These are phyloP conservation scores for Nemania diffusa DNA, from an alignment of 2,329 filamentous ascomycete genomes.

Conservation along the genomic window DNA sequence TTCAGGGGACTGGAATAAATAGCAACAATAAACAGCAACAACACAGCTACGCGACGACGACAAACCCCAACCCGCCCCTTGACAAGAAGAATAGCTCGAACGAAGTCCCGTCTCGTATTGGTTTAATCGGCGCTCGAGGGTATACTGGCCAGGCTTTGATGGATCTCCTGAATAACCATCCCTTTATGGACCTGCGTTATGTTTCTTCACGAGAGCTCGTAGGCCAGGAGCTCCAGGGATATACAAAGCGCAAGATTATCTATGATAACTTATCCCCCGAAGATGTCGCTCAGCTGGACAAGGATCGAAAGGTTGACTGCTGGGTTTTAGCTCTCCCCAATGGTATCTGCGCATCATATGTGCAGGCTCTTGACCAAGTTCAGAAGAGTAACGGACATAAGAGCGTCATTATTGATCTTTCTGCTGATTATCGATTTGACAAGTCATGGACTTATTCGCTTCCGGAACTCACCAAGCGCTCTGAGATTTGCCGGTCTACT, in stretches of 20 bases:
- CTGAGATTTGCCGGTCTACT: constrained; percentile 78
- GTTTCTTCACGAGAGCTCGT: constrained; percentile 93
- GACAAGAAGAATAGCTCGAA: constrained; percentile 39
- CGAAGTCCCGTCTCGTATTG: constrained; percentile 29
- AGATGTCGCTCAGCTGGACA: constrained; percentile 85
- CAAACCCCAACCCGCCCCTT: constrained; percentile 35
- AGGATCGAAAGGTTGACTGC: constrained; percentile 86
- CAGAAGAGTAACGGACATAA: constrained; percentile 48
- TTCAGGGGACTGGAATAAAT: background rate
- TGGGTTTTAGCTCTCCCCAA: constrained; percentile 99
- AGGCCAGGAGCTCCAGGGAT: constrained; percentile 87
- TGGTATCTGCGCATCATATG: constrained; percentile 91
- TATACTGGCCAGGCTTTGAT: constrained; percentile 95
- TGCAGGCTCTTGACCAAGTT: constrained; percentile 72
- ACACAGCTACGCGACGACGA: constrained; percentile 3
- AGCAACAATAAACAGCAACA: background rate
- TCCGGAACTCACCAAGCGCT: constrained; percentile 83
- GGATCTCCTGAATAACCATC: constrained; percentile 85
- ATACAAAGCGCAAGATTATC: constrained; percentile 88
- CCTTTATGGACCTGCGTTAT: constrained; percentile 87
- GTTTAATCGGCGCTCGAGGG: constrained; percentile 57
- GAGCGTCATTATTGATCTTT: constrained; percentile 89
- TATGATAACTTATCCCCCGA: constrained; percentile 92
- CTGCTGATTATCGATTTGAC: constrained; percentile 96
- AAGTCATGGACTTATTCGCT: constrained; percentile 85